Evolutionary conservation across 2,329 filamentous ascomycete genomes (phyloP).

Genomic region (Penicillium frequentans): DNA sequence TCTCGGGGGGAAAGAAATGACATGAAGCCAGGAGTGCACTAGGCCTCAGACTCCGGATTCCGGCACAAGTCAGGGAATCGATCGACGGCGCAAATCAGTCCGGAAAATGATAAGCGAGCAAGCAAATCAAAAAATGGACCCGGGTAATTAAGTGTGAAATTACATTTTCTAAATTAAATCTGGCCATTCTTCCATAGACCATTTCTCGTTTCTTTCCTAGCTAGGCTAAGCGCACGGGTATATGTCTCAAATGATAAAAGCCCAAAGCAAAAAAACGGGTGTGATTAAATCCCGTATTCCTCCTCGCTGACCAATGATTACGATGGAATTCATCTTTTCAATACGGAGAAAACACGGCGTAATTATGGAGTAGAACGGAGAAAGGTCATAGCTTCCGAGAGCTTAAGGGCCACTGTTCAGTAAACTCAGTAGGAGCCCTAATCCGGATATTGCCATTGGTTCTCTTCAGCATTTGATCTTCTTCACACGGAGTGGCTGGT

Average conservation of each 20-base stretch:
- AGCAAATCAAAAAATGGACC: slow-evolving; percentile 8
- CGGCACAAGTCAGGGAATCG: slow-evolving; percentile 8
- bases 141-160: not conserved
- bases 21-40: not conserved
- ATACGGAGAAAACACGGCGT: not conserved
- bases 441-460: not conserved
- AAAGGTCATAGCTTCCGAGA: not conserved
- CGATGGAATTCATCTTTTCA: not conserved
- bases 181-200: not conserved
- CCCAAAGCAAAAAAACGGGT: not conserved
- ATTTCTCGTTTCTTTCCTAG: not conserved
- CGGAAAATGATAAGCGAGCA: slow-evolving; percentile 14
- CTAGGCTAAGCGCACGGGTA: not conserved
- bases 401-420: not conserved
- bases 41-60: not conserved
- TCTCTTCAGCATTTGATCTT: not conserved
- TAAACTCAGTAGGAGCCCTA: not conserved
- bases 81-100: slow-evolving; percentile 4
- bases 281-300: not conserved
- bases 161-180: not conserved
- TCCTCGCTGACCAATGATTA: not conserved
- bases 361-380: not conserved
- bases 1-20: not conserved
- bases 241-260: slow-evolving; percentile 1
- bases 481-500: not conserved